A percentile compares a stretch with the other conserved stretches of the same genome.
Conservation (phyloP, 108 stramenopile genomes). For the Aurantiochytrium sp. region DNA sequence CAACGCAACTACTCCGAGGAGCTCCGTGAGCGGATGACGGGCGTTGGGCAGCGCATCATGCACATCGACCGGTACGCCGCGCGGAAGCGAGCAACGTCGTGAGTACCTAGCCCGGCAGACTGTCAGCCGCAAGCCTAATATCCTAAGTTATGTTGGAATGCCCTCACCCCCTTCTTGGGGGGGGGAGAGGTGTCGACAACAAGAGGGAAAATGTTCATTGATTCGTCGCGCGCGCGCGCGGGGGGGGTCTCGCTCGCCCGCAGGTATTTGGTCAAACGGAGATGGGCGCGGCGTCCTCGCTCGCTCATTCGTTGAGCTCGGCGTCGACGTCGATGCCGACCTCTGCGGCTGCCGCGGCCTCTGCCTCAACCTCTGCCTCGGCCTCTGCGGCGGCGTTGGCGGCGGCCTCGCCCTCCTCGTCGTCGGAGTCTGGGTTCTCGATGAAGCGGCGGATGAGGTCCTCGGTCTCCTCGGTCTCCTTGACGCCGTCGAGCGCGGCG, state of each 20-base stretch:
- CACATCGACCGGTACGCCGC: neutral
- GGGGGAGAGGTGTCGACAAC: too few relatives aligned
- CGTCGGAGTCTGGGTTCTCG: neutral
- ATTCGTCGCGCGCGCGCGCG: too few relatives aligned
- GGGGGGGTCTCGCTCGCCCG: too few relatives aligned
- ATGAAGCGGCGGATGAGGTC: neutral
- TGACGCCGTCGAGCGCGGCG: neutral
- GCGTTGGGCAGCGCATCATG: neutral
- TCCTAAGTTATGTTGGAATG: too few relatives aligned
- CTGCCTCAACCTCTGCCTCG: neutral
- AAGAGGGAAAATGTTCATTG: too few relatives aligned
- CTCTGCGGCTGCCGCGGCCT: neutral
- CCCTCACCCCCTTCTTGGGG: too few relatives aligned
- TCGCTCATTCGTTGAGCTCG: too few relatives aligned
- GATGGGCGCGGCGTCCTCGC: too few relatives aligned
- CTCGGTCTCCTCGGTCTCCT: neutral
- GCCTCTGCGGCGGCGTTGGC: neutral
- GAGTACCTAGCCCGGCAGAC: neutral
- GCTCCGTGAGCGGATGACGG: neutral
- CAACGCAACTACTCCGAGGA: neutral
- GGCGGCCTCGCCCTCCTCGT: neutral
- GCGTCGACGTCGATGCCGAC: neutral
- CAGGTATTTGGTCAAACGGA: too few relatives aligned
- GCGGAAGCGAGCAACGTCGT: neutral
- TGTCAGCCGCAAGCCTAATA: too few relatives aligned